Base-by-base conservation (phyloP, 441 rosid genomes). In the Erodium texanum region DNA sequence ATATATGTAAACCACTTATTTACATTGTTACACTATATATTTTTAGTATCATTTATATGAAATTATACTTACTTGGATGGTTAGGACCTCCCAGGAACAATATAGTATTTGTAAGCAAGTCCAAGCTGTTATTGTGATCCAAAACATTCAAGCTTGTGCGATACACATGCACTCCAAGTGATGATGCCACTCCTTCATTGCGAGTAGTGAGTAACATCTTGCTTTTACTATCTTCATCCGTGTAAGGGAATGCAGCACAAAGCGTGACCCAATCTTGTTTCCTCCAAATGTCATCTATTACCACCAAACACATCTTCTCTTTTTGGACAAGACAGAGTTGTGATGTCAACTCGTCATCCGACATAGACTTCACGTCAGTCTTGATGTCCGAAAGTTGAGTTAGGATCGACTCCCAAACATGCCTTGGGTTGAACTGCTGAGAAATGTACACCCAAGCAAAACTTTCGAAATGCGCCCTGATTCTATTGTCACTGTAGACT, bases 281-380 rank as follows among this genome's bases (percentile, higher is more conserved):
- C 22, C 68, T 69, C 81, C 81, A 77, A 0, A 74, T 68, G 67
- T 76, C 77, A 76, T 76, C 79, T 62, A 80, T 78, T 59, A 77
- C 76, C 50, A 80, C 62, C 63, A 80, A 56, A 45, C 80, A 80
- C 68, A 71, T 77, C 19, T 36, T 74, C 16, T 75, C 71, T 68
- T 67, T 50, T 36, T 74, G 50, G 77, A 74, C 67, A 50, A 12
- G 32, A 32, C 73, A 69, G 66, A 80, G 48, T 52, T 74, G 75
- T 38, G 67, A 75, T 24, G 74, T 75, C 73, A 80, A 70, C 41
- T 72, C 73, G n/a, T 74, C 81, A 73, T 80, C 79, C 48, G 74
- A 72, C 69, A 77, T 62, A 3, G 43, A 65, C 11, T 73, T 71
- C 24, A 68, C 67, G 48, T 74, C 77, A 61, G 67, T 73, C 23